phyloP scores from a whole-genome alignment of 2,329 filamentous ascomycete species.

The Ophiosphaerella korrae region DNA sequence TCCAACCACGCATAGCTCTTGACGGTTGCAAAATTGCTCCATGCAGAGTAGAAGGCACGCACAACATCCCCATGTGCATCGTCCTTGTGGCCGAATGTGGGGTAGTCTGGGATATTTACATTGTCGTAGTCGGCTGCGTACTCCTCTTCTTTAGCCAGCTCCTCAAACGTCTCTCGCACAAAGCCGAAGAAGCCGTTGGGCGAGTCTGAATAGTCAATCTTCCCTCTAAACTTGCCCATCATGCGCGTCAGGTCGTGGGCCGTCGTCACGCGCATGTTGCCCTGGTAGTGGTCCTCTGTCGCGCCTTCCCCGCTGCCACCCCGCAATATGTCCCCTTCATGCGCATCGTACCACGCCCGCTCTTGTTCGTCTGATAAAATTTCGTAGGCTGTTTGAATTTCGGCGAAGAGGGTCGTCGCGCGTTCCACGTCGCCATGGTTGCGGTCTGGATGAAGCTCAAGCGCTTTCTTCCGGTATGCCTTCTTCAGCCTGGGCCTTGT shows the following conservation, averaged over 20 bases:
- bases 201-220: slow-evolving; percentile 79
- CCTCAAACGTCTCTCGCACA: slow-evolving; percentile 76
- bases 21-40: slow-evolving; percentile 79
- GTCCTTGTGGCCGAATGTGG: slow-evolving; percentile 78
- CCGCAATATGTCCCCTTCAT: slow-evolving; percentile 81
- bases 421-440: slow-evolving; percentile 86
- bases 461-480: slow-evolving; percentile 85
- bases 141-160: slow-evolving; percentile 79
- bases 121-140: slow-evolving; percentile 73
- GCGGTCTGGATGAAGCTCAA: slow-evolving; percentile 93
- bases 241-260: slow-evolving; percentile 78
- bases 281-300: slow-evolving; percentile 62
- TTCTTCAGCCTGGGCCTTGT: slow-evolving; percentile 74
- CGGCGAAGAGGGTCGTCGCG: slow-evolving; percentile 84
- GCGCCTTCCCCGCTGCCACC: slow-evolving; percentile 61
- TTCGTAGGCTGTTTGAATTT: slow-evolving; percentile 91
- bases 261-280: slow-evolving; percentile 77
- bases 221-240: slow-evolving; percentile 79
- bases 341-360: slow-evolving; percentile 96
- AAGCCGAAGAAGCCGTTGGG: slow-evolving; percentile 84
- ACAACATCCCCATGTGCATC: slow-evolving; percentile 79
- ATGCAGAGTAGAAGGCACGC: slow-evolving; percentile 78
- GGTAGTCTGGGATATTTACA: slow-evolving; percentile 68
- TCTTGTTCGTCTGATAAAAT: slow-evolving; percentile 96
- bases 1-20: slow-evolving; percentile 94